Conservation (phyloP, 2,329 filamentous ascomycete genomes). For the Stromatinia cepivora region DNA sequence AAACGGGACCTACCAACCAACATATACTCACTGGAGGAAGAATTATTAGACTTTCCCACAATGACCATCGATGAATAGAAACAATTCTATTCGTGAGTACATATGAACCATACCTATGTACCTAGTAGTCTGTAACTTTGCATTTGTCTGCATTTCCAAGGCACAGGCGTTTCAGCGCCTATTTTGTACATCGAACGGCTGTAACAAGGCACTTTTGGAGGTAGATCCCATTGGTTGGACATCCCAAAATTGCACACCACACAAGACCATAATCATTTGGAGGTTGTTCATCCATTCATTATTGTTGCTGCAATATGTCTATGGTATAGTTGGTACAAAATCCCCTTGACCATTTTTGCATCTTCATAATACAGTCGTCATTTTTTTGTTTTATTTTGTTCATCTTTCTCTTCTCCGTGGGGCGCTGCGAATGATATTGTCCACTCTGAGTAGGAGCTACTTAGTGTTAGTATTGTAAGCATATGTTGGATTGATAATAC, state of each 20-base stretch:
- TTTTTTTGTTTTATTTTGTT: conserved; percentile 43
- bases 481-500: conserved; percentile 39
- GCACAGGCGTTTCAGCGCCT: not conserved
- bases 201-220: not conserved
- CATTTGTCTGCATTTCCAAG: not conserved
- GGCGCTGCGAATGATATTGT: conserved; percentile 95
- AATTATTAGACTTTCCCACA: not conserved
- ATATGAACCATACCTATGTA: not conserved
- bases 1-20: not conserved
- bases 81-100: not conserved
- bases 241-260: not conserved
- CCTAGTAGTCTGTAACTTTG: not conserved
- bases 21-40: not conserved
- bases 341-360: conserved; percentile 29
- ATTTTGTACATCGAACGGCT: not conserved
- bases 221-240: not conserved
- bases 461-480: conserved; percentile 38
- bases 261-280: conserved; percentile 4
- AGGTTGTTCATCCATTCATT: conserved; percentile 27
- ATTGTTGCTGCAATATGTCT: conserved; percentile 39
- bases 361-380: conserved; percentile 39
- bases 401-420: conserved; percentile 79
- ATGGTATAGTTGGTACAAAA: conserved; percentile 41
- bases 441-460: conserved; percentile 85
- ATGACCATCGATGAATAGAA: not conserved